Evolutionary conservation across 164 flowering plant genomes (phyloP).

Genomic region (Vitis cinerea): DNA sequence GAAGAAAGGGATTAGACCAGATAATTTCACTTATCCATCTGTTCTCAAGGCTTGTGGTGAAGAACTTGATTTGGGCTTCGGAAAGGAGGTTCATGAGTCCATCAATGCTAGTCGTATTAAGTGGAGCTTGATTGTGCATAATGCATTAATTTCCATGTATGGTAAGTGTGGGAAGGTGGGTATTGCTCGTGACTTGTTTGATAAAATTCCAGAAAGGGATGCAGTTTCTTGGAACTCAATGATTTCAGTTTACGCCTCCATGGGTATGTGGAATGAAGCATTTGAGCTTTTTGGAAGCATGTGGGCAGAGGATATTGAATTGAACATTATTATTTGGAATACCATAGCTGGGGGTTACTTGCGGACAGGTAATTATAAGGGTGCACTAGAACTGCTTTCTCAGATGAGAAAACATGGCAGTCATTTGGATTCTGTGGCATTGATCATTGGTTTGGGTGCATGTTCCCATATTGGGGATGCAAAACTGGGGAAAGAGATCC

Average conservation of each 20-base stretch:
- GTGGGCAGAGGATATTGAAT: conserved; percentile 17
- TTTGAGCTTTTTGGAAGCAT: conserved; percentile 42
- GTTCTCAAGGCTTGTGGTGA: conserved; percentile 69
- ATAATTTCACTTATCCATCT: conserved; percentile 57
- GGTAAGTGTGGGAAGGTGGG: conserved; percentile 43
- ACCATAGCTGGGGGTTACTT: conserved; percentile 54
- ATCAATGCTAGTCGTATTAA: conserved; percentile 21
- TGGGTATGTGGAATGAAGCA: conserved; percentile 51
- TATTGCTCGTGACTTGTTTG: conserved; percentile 43
- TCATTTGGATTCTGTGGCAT: conserved; percentile 39
- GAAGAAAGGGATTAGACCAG: conserved; percentile 38
- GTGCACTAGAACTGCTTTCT: conserved; percentile 43
- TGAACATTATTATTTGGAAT: conserved; percentile 49
- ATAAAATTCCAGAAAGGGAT: conserved; percentile 51
- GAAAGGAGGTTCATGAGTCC: conserved; percentile 40
- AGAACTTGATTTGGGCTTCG: conserved; percentile 32
- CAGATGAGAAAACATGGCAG: conserved; percentile 32
- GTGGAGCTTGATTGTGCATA: conserved; percentile 50
- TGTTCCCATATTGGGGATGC: conserved; percentile 44
- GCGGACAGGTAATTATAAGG: conserved; percentile 33
- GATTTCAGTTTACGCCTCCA: conserved; percentile 46
- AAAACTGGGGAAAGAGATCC: conserved; percentile 51
- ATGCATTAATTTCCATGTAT: conserved; percentile 59
- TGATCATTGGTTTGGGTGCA: conserved; percentile 48
- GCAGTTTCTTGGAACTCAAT: conserved; percentile 60